These are phyloP conservation scores for Lomentospora prolificans DNA, from an alignment of 2,329 filamentous ascomycete species.

Conservation along the genomic window DNA sequence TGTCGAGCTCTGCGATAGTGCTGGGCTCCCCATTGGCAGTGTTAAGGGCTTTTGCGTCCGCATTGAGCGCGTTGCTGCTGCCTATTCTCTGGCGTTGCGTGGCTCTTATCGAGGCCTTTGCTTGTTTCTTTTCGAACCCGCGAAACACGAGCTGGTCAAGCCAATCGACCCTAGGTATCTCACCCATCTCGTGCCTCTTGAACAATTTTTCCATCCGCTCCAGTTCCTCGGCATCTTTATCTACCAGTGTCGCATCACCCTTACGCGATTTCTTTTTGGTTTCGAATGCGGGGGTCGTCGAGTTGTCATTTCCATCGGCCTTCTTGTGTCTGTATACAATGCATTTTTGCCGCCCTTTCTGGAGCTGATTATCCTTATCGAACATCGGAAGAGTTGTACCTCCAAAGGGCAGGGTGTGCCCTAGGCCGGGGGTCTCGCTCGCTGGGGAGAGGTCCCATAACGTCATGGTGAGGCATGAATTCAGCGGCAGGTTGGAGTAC, in stretches of 20 bases:
- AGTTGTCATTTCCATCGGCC: constrained; percentile 75
- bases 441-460: constrained; percentile 88
- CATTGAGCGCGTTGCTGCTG: constrained; percentile 8
- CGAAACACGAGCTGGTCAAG: constrained; percentile 90
- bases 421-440: constrained; percentile 57
- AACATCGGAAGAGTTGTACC: constrained; percentile 91
- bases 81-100: constrained; percentile 27
- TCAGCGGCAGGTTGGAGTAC: constrained; percentile 71
- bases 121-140: constrained; percentile 60
- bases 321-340: constrained; percentile 69
- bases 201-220: constrained; percentile 82
- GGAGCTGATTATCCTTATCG: constrained; percentile 80
- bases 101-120: constrained; percentile 32
- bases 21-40: constrained; percentile 32
- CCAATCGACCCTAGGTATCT: constrained; percentile 89
- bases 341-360: constrained; percentile 90
- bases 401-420: constrained; percentile 82
- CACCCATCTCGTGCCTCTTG: constrained; percentile 97
- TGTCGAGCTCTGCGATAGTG: not conserved
- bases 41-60: constrained; percentile 19
- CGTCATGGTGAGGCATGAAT: constrained; percentile 81
- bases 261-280: constrained; percentile 42
- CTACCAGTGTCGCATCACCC: constrained; percentile 39
- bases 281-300: constrained; percentile 64
- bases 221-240: constrained; percentile 71